A percentile compares a stretch with the other conserved stretches of the same genome.
Conservation (phyloP, 176 grass and related monocot genomes). For the Elaeis guineensis region DNA sequence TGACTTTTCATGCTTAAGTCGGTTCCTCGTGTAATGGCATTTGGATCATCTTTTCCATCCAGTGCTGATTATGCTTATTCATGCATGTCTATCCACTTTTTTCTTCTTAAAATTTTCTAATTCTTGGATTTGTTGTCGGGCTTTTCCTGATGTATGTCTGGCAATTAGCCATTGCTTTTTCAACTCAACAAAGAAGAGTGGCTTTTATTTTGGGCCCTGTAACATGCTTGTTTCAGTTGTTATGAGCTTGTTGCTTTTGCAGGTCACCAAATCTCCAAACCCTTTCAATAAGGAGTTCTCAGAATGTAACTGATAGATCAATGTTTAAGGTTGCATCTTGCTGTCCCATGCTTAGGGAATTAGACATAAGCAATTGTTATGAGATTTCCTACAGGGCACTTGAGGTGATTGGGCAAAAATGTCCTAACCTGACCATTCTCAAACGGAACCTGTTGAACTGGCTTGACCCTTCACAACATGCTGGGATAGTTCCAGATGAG, state of each 20-base stretch:
- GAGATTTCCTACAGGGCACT: conserved; percentile 69
- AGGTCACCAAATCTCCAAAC: conserved; percentile 53
- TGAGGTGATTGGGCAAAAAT: conserved; percentile 68
- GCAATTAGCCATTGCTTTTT: background rate
- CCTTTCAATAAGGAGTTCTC: conserved; percentile 68
- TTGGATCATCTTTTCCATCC: too few relatives aligned
- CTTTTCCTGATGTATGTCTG: background rate
- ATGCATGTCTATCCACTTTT: background rate
- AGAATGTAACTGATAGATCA: conserved; percentile 43
- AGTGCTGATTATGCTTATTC: too few relatives aligned
- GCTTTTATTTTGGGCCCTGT: background rate
- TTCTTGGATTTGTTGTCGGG: background rate
- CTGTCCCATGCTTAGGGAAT: conserved; percentile 55
- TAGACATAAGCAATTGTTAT: conserved; percentile 89
- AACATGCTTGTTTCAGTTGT: conserved; percentile 3
- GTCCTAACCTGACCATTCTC: conserved; percentile 49
- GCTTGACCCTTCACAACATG: conserved; percentile 75
- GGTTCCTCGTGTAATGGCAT: too few relatives aligned
- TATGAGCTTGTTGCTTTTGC: conserved; percentile 25
- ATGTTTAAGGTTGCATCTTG: conserved; percentile 46
- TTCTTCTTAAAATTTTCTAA: background rate
- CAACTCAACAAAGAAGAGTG: background rate
- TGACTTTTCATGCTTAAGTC: too few relatives aligned
- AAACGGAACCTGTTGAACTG: conserved; percentile 78
- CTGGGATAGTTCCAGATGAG: conserved; percentile 53